Conservation (phyloP, 2,329 filamentous ascomycete genomes). For the Aquanectria penicillioides region DNA sequence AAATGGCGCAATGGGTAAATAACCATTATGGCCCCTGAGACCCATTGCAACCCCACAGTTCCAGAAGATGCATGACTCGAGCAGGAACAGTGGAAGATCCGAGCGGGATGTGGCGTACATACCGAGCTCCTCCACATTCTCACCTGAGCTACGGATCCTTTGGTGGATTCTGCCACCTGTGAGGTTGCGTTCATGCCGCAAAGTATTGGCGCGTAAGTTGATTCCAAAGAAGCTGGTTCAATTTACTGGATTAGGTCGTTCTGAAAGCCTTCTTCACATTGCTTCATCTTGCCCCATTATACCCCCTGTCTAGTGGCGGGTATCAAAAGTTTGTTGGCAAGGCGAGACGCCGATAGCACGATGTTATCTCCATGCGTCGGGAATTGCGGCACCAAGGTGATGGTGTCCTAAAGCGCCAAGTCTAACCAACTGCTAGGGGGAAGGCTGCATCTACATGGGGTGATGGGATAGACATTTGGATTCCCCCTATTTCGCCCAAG, state of each 20-base stretch:
- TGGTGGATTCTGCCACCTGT: neutral
- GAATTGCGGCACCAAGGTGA: neutral
- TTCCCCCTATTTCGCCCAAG: neutral
- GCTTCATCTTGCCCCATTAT: neutral
- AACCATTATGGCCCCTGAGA: no score
- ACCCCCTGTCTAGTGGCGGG: neutral
- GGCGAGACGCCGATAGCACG: neutral
- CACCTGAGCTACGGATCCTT: neutral
- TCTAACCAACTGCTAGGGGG: no score
- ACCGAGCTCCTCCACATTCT: neutral
- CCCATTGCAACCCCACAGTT: no score
- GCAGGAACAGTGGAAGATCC: no score
- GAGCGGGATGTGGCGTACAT: no score
- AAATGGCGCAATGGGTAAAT: no score
- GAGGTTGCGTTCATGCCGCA: conserved; percentile 4
- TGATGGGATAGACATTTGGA: neutral
- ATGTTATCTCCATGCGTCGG: neutral
- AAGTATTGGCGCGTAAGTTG: no score
- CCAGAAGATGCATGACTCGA: no score
- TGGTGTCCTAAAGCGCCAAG: no score
- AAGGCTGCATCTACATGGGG: neutral
- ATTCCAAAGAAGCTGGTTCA: no score
- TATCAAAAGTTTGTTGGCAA: neutral
- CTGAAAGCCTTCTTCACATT: neutral
- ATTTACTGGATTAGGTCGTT: no score